Conservation (phyloP, 78 protist genomes). For the Dictyostelium citrinum region DNA sequence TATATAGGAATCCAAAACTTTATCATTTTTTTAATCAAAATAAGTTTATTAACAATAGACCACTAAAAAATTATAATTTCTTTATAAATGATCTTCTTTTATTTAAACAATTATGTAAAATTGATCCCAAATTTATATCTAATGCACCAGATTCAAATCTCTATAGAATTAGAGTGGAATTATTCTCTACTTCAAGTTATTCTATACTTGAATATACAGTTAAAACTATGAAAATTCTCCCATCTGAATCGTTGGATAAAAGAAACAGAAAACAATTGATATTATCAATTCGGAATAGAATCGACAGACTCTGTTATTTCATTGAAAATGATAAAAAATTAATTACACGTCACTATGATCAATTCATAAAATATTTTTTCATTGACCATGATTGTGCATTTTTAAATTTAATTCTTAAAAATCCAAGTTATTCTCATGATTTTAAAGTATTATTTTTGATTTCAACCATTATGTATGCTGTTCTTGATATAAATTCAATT, state of each 20-base stretch:
- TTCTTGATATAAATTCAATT: no score
- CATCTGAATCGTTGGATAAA: not conserved
- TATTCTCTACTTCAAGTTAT: not conserved
- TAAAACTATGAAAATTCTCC: not conserved
- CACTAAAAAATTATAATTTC: no score
- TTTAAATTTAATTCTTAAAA: not conserved
- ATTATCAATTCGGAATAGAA: not conserved
- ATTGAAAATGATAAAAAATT: not conserved
- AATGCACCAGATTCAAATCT: not conserved
- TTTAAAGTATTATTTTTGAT: not conserved
- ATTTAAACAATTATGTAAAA: not conserved
- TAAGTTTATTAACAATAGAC: not conserved
- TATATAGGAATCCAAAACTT: no score
- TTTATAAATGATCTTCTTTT: not conserved
- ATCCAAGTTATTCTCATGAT: not conserved
- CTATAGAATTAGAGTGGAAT: not conserved
- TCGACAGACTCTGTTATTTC: not conserved
- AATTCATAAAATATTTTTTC: not conserved
- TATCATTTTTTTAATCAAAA: not conserved
- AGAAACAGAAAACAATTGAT: not conserved
- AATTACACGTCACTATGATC: not conserved
- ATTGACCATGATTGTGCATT: not conserved
- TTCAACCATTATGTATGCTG: not conserved
- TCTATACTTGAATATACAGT: not conserved
- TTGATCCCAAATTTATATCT: not conserved